Conservation (phyloP, 2,329 filamentous ascomycete species). For the Penicillium sp. region DNA sequence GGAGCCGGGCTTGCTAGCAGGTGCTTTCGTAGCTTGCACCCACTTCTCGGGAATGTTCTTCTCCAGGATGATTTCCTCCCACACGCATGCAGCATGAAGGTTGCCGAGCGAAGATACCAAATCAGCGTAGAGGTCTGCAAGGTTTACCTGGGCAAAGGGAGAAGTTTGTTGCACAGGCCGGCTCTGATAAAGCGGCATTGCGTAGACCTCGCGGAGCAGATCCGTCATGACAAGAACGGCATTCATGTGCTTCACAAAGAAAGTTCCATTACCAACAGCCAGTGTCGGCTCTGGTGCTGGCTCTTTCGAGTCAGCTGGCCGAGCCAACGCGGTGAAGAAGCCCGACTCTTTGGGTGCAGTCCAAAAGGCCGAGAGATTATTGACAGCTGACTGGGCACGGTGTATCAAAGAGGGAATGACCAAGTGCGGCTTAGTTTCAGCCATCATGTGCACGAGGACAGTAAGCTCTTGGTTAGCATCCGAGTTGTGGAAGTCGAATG, state of each 20-base stretch:
- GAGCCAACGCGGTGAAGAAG: conserved; percentile 69
- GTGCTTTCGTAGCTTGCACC: conserved; percentile 48
- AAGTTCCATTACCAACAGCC: conserved; percentile 63
- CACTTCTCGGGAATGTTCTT: conserved; percentile 66
- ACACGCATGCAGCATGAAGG: conserved; percentile 75
- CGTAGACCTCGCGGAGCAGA: conserved; percentile 72
- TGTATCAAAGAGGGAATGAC: conserved; percentile 78
- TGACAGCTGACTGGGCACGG: conserved; percentile 68
- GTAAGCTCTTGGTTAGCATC: conserved; percentile 68
- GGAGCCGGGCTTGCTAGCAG: conserved; percentile 35
- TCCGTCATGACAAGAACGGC: conserved; percentile 73
- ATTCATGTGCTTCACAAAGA: conserved; percentile 73
- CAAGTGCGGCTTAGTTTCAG: conserved; percentile 76
- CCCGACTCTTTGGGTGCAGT: conserved; percentile 51
- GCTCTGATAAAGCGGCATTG: conserved; percentile 60
- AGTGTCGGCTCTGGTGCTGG: conserved; percentile 31
- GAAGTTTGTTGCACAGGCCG: conserved; percentile 60
- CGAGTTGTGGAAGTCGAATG: conserved; percentile 68
- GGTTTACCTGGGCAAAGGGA: conserved; percentile 72
- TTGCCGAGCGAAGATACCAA: conserved; percentile 73
- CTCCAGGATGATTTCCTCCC: conserved; percentile 76
- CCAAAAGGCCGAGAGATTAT: conserved; percentile 66
- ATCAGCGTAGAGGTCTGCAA: conserved; percentile 78
- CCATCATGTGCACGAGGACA: conserved; percentile 71
- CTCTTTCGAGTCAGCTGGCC: conserved; percentile 24